Percentiles rank a stretch among this genome's conserved stretches.
These are phyloP conservation scores for Suillus americanus DNA, from an alignment of 768 basidiomycete species.

Conservation along the genomic window DNA sequence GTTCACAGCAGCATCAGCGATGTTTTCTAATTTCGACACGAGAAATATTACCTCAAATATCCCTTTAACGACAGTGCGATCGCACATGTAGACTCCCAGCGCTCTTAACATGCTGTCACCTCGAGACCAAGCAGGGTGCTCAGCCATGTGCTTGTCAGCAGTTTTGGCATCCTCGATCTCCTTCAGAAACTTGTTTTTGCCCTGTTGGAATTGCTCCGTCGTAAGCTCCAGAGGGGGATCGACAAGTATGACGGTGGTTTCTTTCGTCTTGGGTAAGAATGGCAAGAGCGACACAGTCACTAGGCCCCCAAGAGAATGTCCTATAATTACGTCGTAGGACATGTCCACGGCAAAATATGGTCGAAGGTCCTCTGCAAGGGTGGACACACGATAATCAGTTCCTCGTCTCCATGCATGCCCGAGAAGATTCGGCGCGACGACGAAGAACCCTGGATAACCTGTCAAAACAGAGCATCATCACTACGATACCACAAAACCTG, in stretches of 20 bases:
- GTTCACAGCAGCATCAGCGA: not conserved
- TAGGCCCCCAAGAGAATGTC: constrained; percentile 21
- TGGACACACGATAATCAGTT: constrained; percentile 9
- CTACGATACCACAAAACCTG: not conserved
- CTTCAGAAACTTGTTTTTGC: not conserved
- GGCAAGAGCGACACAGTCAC: constrained; percentile 12
- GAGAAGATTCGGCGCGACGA: constrained; percentile 20
- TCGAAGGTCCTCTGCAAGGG: constrained; percentile 15
- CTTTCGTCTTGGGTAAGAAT: not conserved
- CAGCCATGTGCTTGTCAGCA: not conserved
- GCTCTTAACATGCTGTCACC: not conserved
- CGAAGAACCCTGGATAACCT: constrained; percentile 14
- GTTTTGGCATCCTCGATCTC: not conserved
- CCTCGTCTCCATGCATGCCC: constrained; percentile 14
- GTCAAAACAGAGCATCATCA: not conserved
- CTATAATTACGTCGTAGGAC: constrained; percentile 18
- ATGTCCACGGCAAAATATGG: constrained; percentile 12
- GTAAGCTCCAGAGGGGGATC: not conserved
- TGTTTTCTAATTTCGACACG: not conserved
- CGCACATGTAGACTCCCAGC: constrained; percentile 4
- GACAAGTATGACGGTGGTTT: not conserved
- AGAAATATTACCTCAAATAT: not conserved
- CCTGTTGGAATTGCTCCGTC: not conserved
- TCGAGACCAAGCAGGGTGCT: constrained; percentile 1
- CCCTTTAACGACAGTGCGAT: not conserved